Conservation (phyloP, 2,329 filamentous ascomycete species). For the Alternaria sp. region DNA sequence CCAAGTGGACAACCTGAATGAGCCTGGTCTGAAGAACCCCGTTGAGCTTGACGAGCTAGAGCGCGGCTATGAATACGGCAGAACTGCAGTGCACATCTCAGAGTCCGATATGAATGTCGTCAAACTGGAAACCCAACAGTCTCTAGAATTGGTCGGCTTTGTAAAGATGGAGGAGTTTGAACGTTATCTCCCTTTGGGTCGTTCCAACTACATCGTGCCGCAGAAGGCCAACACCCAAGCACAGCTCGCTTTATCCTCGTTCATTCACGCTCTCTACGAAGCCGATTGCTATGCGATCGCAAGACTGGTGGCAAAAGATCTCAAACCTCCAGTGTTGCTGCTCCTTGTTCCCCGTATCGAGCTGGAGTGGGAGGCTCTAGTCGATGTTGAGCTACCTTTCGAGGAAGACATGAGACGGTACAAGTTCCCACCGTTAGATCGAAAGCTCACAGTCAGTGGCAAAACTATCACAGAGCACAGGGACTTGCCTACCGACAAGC, state of each 20-base stretch:
- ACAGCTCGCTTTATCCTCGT: conserved; percentile 81
- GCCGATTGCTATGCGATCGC: conserved; percentile 86
- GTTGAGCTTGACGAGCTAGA: conserved; percentile 82
- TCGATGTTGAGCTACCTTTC: conserved; percentile 90
- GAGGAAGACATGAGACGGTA: conserved; percentile 91
- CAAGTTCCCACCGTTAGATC: conserved; percentile 87
- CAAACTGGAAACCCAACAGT: conserved; percentile 77
- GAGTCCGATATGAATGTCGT: conserved; percentile 87
- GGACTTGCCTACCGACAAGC: conserved; percentile 76
- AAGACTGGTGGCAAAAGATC: conserved; percentile 82
- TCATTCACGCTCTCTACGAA: conserved; percentile 87
- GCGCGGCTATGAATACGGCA: conserved; percentile 93
- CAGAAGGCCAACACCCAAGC: conserved; percentile 82
- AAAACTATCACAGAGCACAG: conserved; percentile 81
- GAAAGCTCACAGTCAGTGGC: conserved; percentile 84
- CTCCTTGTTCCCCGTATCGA: conserved; percentile 83
- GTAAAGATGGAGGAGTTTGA: conserved; percentile 79
- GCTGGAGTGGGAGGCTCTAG: conserved; percentile 78
- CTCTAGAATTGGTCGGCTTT: conserved; percentile 86
- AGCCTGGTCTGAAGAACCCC: conserved; percentile 79
- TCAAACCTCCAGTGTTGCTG: conserved; percentile 76
- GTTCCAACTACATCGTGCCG: conserved; percentile 77
- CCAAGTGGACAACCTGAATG: conserved; percentile 75
- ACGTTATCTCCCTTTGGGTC: conserved; percentile 84
- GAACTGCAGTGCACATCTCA: conserved; percentile 88